Evolutionary conservation across 257 asterid genomes (phyloP).

Genomic region (Oldenlandia corymbosa): DNA sequence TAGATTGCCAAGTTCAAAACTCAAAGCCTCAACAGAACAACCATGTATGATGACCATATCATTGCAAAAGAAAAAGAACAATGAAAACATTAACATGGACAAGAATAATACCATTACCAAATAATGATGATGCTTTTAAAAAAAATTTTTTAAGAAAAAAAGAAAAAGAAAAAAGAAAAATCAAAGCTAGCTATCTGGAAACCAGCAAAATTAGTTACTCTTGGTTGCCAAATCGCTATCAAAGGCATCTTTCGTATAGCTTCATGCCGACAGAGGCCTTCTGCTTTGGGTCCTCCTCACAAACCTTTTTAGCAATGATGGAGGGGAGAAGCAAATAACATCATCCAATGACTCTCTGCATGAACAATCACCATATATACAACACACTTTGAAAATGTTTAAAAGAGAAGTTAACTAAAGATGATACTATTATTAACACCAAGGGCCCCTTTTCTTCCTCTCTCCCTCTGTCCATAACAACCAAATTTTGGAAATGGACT

Average conservation of each 20-base stretch:
- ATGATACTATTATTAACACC: conserved; percentile 24
- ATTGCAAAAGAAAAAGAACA: conserved; percentile 16
- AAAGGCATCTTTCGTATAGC: conserved; percentile 42
- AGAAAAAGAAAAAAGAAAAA: no score
- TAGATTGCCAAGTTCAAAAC: neutral
- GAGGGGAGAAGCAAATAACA: conserved; percentile 20
- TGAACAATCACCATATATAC: conserved; percentile 26
- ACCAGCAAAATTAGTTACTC: conserved; percentile 30
- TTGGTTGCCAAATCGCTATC: conserved; percentile 47
- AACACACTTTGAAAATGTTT: conserved; percentile 33
- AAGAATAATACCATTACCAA: conserved; percentile 20
- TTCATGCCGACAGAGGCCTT: conserved; percentile 47
- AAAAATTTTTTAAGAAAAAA: no score
- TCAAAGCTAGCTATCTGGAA: conserved; percentile 21
- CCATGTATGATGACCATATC: conserved; percentile 18
- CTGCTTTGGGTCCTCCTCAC: conserved; percentile 44
- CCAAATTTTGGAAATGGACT: conserved; percentile 32
- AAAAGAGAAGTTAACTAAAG: conserved; percentile 31
- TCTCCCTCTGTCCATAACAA: conserved; percentile 23
- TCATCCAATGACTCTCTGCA: conserved; percentile 37
- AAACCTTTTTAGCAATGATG: conserved; percentile 45
- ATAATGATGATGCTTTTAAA: conserved; percentile 25
- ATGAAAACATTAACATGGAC: neutral
- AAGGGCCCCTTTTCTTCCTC: conserved; percentile 1
- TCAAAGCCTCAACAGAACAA: neutral